Evolutionary conservation across 108 stramenopile genomes (phyloP).

Genomic region (Stephanodiscus minutulus): DNA sequence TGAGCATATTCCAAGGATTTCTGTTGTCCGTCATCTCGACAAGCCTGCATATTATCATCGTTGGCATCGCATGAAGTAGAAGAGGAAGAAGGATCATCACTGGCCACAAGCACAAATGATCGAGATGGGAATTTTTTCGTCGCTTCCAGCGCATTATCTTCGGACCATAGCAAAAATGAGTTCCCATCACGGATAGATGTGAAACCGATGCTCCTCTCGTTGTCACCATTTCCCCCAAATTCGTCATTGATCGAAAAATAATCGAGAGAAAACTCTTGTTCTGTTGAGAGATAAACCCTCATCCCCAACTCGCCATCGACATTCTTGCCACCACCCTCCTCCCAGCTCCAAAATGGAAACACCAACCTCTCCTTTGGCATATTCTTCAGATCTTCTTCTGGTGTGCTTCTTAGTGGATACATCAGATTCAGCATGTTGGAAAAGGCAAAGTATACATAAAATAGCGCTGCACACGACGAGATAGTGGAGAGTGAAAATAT

Average conservation of each 20-base stretch:
- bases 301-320: constrained; percentile 44
- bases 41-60: constrained; percentile 11
- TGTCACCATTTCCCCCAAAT: constrained; percentile 23
- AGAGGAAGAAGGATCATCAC: constrained; percentile 37
- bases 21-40: constrained; percentile 19
- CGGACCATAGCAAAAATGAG: constrained; percentile 45
- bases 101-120: constrained; percentile 61
- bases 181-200: constrained; percentile 33
- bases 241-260: constrained; percentile 49
- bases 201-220: constrained; percentile 12
- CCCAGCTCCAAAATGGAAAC: constrained; percentile 44
- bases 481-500: constrained; percentile 47
- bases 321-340: constrained; percentile 4
- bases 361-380: constrained; percentile 37
- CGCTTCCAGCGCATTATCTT: constrained; percentile 44
- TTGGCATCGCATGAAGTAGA: constrained; percentile 40
- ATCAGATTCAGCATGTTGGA: constrained; percentile 43
- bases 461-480: constrained; percentile 29
- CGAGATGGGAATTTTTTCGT: constrained; percentile 40
- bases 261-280: constrained; percentile 45
- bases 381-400: constrained; percentile 27
- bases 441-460: constrained; percentile 46
- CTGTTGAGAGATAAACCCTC: constrained; percentile 68
- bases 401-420: constrained; percentile 43
- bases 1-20: constrained; percentile 58